Evolutionary conservation across 192 early-diverging fungal genomes (phyloP).

Genomic region (Coemansia sp.): DNA sequence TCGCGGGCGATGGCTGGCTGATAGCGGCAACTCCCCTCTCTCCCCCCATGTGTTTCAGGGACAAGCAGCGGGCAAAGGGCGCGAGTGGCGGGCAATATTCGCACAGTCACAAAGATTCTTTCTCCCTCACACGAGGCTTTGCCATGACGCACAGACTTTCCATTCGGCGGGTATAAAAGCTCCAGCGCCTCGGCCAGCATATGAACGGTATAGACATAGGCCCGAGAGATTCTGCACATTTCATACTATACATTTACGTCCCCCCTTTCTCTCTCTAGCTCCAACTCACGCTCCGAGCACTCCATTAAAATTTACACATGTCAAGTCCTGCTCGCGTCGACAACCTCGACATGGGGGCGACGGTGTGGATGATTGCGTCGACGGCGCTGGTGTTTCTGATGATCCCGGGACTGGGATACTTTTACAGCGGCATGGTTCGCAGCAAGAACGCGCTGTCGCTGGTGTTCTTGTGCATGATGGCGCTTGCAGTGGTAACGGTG

Average conservation of each 20-base stretch:
- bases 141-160: background rate
- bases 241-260: too few relatives aligned
- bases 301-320: constrained; percentile 4
- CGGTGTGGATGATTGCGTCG: constrained; percentile 74
- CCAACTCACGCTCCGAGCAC: background rate
- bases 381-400: constrained; percentile 76
- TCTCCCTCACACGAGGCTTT: background rate
- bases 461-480: constrained; percentile 71
- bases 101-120: constrained; percentile 1
- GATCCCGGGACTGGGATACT: constrained; percentile 75
- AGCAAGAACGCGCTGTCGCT: constrained; percentile 80
- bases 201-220: background rate
- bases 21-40: constrained; percentile 1
- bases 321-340: constrained; percentile 20
- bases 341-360: constrained; percentile 65
- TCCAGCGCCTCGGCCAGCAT: background rate
- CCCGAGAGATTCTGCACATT: too few relatives aligned
- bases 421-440: constrained; percentile 77
- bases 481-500: constrained; percentile 71
- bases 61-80: background rate
- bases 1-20: constrained; percentile 14
- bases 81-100: constrained; percentile 3
- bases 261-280: background rate
- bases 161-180: background rate
- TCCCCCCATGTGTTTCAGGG: constrained; percentile 9